A percentile compares a stretch with the other conserved stretches of the same genome.
These are phyloP conservation scores for Alternaria alternata DNA, from an alignment of 2,329 filamentous ascomycete genomes.

Conservation along the genomic window DNA sequence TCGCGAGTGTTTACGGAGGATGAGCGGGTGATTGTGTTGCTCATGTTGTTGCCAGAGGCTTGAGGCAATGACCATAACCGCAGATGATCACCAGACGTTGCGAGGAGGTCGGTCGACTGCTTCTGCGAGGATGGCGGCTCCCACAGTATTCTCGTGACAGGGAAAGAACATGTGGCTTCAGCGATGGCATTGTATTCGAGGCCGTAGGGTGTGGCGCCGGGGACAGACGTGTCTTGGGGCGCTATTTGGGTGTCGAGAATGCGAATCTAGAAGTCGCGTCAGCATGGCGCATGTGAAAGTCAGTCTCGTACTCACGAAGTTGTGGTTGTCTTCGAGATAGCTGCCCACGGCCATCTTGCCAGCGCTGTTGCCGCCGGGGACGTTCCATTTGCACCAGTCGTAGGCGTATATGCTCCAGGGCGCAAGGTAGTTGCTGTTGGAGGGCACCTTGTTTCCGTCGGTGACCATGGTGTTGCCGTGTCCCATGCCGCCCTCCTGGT, in stretches of 20 bases:
- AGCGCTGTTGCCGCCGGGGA: constrained; percentile 72
- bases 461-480: constrained; percentile 63
- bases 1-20: constrained; percentile 67
- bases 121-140: constrained; percentile 95
- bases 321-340: constrained; percentile 97
- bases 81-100: constrained; percentile 93
- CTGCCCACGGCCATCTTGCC: constrained; percentile 95
- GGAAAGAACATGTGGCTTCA: constrained; percentile 97
- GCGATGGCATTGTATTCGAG: constrained; percentile 93
- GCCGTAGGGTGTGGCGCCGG: constrained; percentile 75
- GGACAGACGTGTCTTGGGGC: constrained; percentile 71
- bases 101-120: constrained; percentile 91
- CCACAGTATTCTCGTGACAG: constrained; percentile 94
- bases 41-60: constrained; percentile 60
- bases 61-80: constrained; percentile 89
- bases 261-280: constrained; percentile 74
- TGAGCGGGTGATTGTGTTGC: constrained; percentile 74
- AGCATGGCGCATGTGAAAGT: constrained; percentile 3
- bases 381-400: constrained; percentile 99
- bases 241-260: constrained; percentile 88
- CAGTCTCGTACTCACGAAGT: constrained; percentile 75
- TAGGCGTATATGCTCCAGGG: constrained; percentile 97
- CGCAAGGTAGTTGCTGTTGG: constrained; percentile 89
- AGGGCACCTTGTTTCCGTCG: constrained; percentile 71
- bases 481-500: constrained; percentile 72